Percentiles rank a stretch among this genome's conserved stretches.
Evolutionary conservation across 148 eudicot genomes (phyloP).

Genomic region (Camellia japonica): DNA sequence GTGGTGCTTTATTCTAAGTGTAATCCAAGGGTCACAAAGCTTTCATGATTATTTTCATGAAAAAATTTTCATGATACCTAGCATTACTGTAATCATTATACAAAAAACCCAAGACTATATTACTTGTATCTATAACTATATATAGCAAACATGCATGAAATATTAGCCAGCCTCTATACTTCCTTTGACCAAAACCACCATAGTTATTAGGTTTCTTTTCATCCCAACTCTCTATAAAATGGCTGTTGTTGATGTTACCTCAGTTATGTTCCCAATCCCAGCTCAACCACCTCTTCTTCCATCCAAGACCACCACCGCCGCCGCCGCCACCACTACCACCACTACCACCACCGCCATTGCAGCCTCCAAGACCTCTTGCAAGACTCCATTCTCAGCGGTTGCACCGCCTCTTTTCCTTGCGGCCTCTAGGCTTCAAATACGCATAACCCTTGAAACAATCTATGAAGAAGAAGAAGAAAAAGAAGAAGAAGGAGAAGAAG

Average conservation of each 20-base stretch:
- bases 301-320: not conserved
- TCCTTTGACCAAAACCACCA: not conserved
- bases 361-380: not conserved
- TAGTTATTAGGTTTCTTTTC: not conserved
- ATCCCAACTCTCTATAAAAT: not conserved
- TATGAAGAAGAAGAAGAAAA: conserved; percentile 18
- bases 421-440: not conserved
- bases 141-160: not conserved
- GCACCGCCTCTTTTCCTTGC: not conserved
- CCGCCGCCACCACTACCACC: not conserved
- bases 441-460: conserved; percentile 16
- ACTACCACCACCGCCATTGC: not conserved
- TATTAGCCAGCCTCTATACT: not conserved
- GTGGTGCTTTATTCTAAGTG: no score
- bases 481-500: no score
- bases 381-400: conserved; percentile 12
- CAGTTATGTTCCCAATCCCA: not conserved
- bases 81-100: not conserved
- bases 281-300: not conserved
- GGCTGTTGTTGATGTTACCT: not conserved
- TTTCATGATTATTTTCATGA: no score
- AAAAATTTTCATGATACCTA: no score
- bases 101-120: not conserved
- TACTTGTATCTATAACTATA: not conserved
- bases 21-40: no score